Evolutionary conservation across 768 basidiomycete genomes (phyloP), one percentile per base, ranked within the genome.

Genomic region (Termitomyces sp.): DNA sequence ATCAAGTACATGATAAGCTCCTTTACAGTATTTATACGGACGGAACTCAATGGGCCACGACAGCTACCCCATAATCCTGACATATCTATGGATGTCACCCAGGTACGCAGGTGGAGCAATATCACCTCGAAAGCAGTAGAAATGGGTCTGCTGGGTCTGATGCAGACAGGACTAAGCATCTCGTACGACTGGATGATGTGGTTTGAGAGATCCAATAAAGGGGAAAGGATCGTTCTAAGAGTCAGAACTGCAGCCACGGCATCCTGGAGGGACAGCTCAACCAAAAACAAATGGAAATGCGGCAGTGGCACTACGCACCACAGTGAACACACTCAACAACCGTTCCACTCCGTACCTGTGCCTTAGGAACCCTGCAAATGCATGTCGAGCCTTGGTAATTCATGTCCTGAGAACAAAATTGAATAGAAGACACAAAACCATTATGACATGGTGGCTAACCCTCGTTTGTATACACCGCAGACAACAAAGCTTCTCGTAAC

Each of bases 341-440:
- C 3, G 92, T 95, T 6, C 95, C 96, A 51, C 83, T 78, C 55
- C 93, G 89, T 26, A 99, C 82, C 68, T 95, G 89, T 5, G 92
- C 88, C 71, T 98, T 99, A 4, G 97, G 97, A 50, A 98, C 95
- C 61, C 97, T 83, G 72, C 97, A 99, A 47, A 99, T 90, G 72
- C 97, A 99, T 33, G 97, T 97, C 22, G 94, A 96, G 12, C 96
- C 97, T 78, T 95, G 91, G 68, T 98, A 98, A 75, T 98, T 98
- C 96, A 98, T 98, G 72, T 98, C 97, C 94, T 95, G 59, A 2
- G 50, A 42, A 36, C 4, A 26, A 37, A 37, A 51, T 27, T 56
- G 33, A 40, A 62, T 44, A 53, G 24, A 20, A 26, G 44, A 13
- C 50, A n/a, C 45, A 37, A 43, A 20, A 46, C 43, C 64, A 18